Conservation (phyloP, 768 basidiomycete species). For the Auriscalpium orientale region DNA sequence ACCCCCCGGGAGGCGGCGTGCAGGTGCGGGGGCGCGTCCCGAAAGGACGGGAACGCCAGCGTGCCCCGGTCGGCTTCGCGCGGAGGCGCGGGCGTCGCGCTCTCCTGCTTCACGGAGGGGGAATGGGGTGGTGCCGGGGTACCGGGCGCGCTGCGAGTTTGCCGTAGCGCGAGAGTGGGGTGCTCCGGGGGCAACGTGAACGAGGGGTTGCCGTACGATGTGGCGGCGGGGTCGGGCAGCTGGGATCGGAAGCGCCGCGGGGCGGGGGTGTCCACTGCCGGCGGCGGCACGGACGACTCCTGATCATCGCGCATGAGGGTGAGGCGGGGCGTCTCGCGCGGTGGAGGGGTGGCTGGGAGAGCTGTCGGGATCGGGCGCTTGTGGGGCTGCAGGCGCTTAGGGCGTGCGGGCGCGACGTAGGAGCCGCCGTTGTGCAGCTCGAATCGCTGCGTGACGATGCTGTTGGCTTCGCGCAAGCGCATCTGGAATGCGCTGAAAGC, state of each 20-base stretch:
- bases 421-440: not conserved
- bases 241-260: not conserved
- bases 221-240: too few species aligned
- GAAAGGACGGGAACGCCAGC: too few species aligned
- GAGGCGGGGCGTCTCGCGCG: not conserved
- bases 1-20: too few species aligned
- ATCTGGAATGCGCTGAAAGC: not conserved
- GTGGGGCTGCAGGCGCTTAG: not conserved
- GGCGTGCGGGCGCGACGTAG: not conserved
- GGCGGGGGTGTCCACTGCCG: not conserved
- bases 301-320: not conserved
- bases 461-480: not conserved
- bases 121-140: too few species aligned
- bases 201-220: too few species aligned
- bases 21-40: too few species aligned
- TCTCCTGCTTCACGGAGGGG: too few species aligned
- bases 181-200: too few species aligned
- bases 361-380: not conserved
- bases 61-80: too few species aligned
- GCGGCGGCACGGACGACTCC: not conserved
- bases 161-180: too few species aligned
- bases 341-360: not conserved
- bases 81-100: too few species aligned
- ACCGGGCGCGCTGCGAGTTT: too few species aligned
- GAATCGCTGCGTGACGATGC: not conserved